Percentiles rank a stretch among this genome's conserved stretches.
Evolutionary conservation across 2,329 filamentous ascomycete genomes (phyloP).

Genomic region (Epichloe sibirici): DNA sequence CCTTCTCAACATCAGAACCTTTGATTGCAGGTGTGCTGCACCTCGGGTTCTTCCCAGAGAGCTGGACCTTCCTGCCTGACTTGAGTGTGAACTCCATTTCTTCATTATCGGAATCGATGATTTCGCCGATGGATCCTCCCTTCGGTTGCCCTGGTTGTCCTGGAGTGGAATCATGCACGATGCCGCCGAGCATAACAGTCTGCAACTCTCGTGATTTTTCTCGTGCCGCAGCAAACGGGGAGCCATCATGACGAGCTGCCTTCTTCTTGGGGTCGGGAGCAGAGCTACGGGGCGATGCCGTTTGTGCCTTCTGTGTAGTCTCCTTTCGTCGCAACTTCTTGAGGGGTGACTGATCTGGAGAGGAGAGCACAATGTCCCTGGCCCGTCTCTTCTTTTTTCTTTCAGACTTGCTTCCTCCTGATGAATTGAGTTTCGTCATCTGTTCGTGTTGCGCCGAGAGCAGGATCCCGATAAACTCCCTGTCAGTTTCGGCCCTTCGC

Average conservation of each 20-base stretch:
- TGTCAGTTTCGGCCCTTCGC: background rate
- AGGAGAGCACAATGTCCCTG: background rate
- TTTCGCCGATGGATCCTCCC: background rate
- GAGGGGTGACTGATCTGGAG: background rate
- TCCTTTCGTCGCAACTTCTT: background rate
- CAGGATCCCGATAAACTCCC: slow-evolving; percentile 3
- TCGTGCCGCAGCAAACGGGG: background rate
- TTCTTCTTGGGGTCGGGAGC: background rate
- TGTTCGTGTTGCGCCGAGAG: background rate
- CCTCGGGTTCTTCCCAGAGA: background rate
- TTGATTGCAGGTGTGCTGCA: background rate
- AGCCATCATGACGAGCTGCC: background rate
- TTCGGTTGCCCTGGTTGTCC: background rate
- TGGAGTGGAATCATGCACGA: background rate
- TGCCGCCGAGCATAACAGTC: too few species aligned
- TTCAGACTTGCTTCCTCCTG: background rate
- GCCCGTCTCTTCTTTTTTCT: background rate
- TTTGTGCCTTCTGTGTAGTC: background rate
- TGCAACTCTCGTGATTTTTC: background rate
- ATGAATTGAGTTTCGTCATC: background rate
- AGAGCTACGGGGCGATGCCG: background rate
- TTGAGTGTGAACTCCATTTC: background rate
- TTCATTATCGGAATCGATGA: background rate
- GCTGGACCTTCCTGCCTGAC: background rate
- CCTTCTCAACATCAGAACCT: background rate